Evolutionary conservation across 306 rosid genomes (phyloP), one percentile per base, ranked within the genome.

Genomic region (Boehmeria nivea): DNA sequence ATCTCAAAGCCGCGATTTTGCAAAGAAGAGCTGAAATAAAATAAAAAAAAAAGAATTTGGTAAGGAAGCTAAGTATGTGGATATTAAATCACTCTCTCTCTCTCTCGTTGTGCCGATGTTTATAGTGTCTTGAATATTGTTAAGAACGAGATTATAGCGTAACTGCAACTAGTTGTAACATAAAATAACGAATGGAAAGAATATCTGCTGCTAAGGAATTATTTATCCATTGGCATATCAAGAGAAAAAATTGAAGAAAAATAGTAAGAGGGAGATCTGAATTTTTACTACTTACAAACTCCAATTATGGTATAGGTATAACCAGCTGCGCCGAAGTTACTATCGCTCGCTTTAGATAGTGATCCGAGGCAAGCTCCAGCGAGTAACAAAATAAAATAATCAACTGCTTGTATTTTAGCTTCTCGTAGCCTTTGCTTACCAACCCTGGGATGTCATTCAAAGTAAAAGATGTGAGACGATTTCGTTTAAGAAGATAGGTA

Each of bases 281-380:
- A 14, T 12, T 63, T 51, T 47, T 37, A 19, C 39, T 49, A 81
- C 99, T 91, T 77, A 85, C 99, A 87, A 62, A 87, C 94, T 58
- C 89, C 99, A 72, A 91, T 87, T 57, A 91, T 85, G 42, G 99
- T 78, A 53, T 83, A 79, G 57, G 94, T 74, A 66, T 87, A 91
- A 24, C 86, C 94, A 55, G 56, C 44, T 54, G 85, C 89, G 17
- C 95, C 99, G 66, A 91, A 82, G 3, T 75, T 69, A 71, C 81
- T 80, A 63, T 91, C 96, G 54, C 75, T 75, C 18, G 68, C 36
- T 58, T 81, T 78, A 12, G 93, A 63, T 59, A 87, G 78, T 17
- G 85, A 77, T 77, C 99, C 99, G 76, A 87, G 80, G 84, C 96
- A 85, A 49, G 95, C 99, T 69, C 96, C 99, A 23, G 95, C 99